Evolutionary conservation across 805 yeast genomes (phyloP), one percentile per base, ranked within the genome.

Genomic region (Nakazawaea wickerhamii): DNA sequence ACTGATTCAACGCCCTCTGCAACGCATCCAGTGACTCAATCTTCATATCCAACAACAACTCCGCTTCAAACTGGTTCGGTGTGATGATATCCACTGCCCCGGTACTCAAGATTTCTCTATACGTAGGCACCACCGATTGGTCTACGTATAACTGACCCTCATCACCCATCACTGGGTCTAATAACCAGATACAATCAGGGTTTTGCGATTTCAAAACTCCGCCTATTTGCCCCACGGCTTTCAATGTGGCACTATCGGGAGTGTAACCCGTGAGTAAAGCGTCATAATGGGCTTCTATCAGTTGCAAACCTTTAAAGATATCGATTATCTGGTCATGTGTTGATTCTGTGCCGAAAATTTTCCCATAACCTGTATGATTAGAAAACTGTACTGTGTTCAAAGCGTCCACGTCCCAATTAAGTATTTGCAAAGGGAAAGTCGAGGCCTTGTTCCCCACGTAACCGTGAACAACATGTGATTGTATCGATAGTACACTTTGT

Each of bases 61-160:
- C 96, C 14, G 84, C 71, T 58, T 90, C 98, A 59, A 84, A 91
- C 58, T 86, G 95, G 59, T 90, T 90, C 3, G 98, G 98, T 0
- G 97, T 90, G 13, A 86, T 76, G 7, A 87, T 64, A 50, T 84
- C 87, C 7, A 89, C 84, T 1, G 48, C 53, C 5, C 70, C 77
- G 31, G 53, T 50, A 15, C 58, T 49, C 22, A 81, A 55, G 11
- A 79, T 63, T 4, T 61, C 49, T 51, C 68, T 65, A 51, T 82
- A 81, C 4, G 72, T 73, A 0, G 95, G 82, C 5, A 84, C 71
- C 25, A 76, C 71, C 40, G 75, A 62, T 47, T 65, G 57, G 41
- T 75, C 73, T 3, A 84, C 93, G 50, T 84, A 84, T 18, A 84
- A 49, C 45, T 71, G 70, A 19, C 86, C 86, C 52, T 82, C 84